Evolutionary conservation across 2,329 filamentous ascomycete genomes (phyloP).

Genomic region (Aspergillus neoniger): DNA sequence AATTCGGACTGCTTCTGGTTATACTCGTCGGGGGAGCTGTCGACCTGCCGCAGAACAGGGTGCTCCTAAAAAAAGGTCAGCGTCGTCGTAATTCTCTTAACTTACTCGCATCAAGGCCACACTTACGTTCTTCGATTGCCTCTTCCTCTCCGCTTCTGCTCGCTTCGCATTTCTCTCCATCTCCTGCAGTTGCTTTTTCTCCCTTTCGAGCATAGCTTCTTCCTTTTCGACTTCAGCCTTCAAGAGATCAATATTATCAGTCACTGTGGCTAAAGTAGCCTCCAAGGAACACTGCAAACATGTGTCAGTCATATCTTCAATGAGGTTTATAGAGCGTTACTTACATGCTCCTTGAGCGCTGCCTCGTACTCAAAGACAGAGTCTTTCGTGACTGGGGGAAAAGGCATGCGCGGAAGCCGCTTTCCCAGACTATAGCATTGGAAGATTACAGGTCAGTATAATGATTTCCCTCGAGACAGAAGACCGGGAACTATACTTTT

Average conservation of each 20-base stretch:
- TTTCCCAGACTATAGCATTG: slow-evolving; percentile 35
- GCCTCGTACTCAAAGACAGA: slow-evolving; percentile 48
- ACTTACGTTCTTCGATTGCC: slow-evolving; percentile 45
- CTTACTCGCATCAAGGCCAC: background rate
- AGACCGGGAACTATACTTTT: slow-evolving; percentile 37
- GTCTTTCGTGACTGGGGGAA: slow-evolving; percentile 46
- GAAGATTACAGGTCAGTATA: background rate
- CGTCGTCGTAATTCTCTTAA: background rate
- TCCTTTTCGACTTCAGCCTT: slow-evolving; percentile 46
- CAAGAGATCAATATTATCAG: slow-evolving; percentile 43
- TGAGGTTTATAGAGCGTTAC: slow-evolving; percentile 12
- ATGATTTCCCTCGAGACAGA: background rate
- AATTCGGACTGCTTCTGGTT: slow-evolving; percentile 28
- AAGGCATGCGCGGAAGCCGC: slow-evolving; percentile 49
- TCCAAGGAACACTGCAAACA: slow-evolving; percentile 38
- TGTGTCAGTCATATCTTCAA: slow-evolving; percentile 15
- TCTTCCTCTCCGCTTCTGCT: slow-evolving; percentile 41
- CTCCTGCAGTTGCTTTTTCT: slow-evolving; percentile 43
- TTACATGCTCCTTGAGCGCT: slow-evolving; percentile 46
- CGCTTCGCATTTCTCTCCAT: slow-evolving; percentile 48
- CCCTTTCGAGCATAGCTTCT: slow-evolving; percentile 43
- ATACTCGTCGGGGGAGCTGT: slow-evolving; percentile 22
- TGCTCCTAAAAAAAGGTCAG: slow-evolving; percentile 41
- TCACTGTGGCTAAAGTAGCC: slow-evolving; percentile 41
- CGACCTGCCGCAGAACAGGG: slow-evolving; percentile 41